phyloP scores from a whole-genome alignment of 2,329 filamentous ascomycete species.

The Aspergillus intermedius region DNA sequence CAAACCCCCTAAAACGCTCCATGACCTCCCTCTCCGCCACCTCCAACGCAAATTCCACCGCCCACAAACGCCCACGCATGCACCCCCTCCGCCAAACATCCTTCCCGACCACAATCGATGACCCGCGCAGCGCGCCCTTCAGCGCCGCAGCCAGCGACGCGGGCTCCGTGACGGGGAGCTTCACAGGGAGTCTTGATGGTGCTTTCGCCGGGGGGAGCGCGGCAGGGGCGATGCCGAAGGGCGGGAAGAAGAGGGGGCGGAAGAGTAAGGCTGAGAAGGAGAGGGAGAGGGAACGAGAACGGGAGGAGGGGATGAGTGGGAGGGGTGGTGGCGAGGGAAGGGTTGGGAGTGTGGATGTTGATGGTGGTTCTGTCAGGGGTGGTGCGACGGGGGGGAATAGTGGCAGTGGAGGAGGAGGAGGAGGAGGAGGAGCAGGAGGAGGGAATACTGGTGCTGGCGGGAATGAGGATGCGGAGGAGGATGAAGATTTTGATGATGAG shows the following conservation, averaged over 20 bases:
- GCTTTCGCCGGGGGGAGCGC: constrained; percentile 25
- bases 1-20: constrained; percentile 35
- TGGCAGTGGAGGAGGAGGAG: constrained; percentile 2
- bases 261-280: constrained; percentile 35
- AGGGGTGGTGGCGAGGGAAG: constrained; percentile 20
- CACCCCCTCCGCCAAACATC: constrained; percentile 45
- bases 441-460: constrained; percentile 27
- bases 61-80: constrained; percentile 28
- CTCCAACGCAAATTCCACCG: constrained; percentile 20
- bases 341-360: constrained; percentile 28
- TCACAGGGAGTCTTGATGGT: constrained; percentile 33
- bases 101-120: constrained; percentile 33
- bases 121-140: constrained; percentile 20
- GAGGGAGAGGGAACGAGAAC: constrained; percentile 25
- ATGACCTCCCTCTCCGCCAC: constrained; percentile 36
- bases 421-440: constrained; percentile 23
- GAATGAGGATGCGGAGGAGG: constrained; percentile 45
- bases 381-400: constrained; percentile 5
- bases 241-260: constrained; percentile 31
- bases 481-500: constrained; percentile 45
- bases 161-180: constrained; percentile 37
- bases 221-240: constrained; percentile 17
- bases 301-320: constrained; percentile 26
- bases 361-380: constrained; percentile 25
- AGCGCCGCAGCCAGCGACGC: constrained; percentile 29